Evolutionary conservation across 805 yeast species (phyloP).

Genomic region (Brettanomyces custersianus): DNA sequence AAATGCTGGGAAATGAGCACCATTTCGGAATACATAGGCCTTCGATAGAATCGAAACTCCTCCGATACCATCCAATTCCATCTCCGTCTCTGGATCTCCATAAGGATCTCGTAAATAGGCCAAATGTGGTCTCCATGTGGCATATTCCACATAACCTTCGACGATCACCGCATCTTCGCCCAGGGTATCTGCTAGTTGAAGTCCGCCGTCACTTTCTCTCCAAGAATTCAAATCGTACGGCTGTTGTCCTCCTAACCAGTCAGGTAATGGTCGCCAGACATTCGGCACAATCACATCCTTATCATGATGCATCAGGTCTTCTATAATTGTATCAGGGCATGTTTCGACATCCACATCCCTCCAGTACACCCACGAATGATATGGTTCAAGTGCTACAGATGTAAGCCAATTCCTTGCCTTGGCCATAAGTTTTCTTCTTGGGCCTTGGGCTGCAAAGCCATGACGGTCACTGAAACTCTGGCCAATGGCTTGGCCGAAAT

Average conservation of each 20-base stretch:
- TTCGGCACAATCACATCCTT: constrained; percentile 92
- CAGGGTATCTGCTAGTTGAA: constrained; percentile 62
- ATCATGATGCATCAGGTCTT: constrained; percentile 87
- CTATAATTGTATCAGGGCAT: constrained; percentile 73
- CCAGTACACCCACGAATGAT: constrained; percentile 96
- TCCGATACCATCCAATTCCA: constrained; percentile 94
- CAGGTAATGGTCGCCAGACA: constrained; percentile 86
- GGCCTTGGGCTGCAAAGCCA: constrained; percentile 94
- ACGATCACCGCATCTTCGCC: constrained; percentile 95
- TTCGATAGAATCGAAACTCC: constrained; percentile 90
- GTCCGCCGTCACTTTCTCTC: constrained; percentile 79
- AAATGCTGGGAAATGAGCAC: constrained; percentile 94
- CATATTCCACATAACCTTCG: constrained; percentile 95
- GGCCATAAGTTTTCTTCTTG: constrained; percentile 91
- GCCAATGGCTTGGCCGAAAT: constrained; percentile 88
- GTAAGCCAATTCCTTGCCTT: constrained; percentile 92
- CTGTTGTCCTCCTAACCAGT: constrained; percentile 77
- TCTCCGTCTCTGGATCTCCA: constrained; percentile 89
- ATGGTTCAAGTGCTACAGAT: constrained; percentile 77
- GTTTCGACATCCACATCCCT: constrained; percentile 97
- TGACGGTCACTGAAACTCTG: constrained; percentile 91
- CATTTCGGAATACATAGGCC: constrained; percentile 77
- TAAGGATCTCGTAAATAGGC: constrained; percentile 92
- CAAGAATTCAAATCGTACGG: constrained; percentile 81
- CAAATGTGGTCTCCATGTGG: constrained; percentile 96